Evolutionary conservation across 148 eudicot genomes (phyloP).

Genomic region (Amaranthus palmeri): DNA sequence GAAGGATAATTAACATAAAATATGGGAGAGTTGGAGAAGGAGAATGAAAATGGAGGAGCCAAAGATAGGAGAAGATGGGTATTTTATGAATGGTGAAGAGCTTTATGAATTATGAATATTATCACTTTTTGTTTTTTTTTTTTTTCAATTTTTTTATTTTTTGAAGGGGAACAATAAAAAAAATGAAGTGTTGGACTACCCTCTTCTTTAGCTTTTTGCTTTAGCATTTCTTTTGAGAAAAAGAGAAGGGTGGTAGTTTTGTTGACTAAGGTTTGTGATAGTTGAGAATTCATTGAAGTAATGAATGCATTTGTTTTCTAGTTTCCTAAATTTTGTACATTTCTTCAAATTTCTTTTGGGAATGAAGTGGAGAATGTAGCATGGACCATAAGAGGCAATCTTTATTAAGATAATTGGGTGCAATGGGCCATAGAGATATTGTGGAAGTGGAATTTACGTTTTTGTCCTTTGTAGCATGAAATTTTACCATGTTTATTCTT

Average conservation of each 20-base stretch:
- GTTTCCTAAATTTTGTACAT: slow-evolving; percentile 23
- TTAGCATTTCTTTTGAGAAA: slow-evolving; percentile 36
- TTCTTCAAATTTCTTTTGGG: slow-evolving; percentile 13
- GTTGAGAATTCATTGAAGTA: slow-evolving; percentile 49
- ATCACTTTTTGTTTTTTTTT: slow-evolving; percentile 10
- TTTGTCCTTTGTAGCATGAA: background rate
- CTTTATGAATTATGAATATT: slow-evolving; percentile 1
- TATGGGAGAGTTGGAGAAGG: background rate
- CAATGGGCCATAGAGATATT: background rate
- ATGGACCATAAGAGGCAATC: slow-evolving; percentile 13
- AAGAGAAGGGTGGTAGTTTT: slow-evolving; percentile 31
- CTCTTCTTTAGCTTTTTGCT: slow-evolving; percentile 31
- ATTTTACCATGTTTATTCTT: no score
- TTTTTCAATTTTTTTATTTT: slow-evolving; percentile 16
- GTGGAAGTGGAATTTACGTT: background rate
- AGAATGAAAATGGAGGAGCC: slow-evolving; percentile 5
- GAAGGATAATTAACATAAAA: background rate
- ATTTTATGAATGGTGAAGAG: background rate
- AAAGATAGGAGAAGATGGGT: slow-evolving; percentile 6
- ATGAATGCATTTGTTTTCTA: slow-evolving; percentile 36
- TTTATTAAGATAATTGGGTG: slow-evolving; percentile 11
- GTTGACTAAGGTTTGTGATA: slow-evolving; percentile 54
- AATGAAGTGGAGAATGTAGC: slow-evolving; percentile 17
- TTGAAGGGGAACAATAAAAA: background rate
- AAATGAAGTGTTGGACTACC: slow-evolving; percentile 23